A percentile compares a stretch with the other conserved stretches of the same genome.
phyloP scores from a whole-genome alignment of 768 basidiomycete genomes.

The Porphyrellus cyaneotinctus region DNA sequence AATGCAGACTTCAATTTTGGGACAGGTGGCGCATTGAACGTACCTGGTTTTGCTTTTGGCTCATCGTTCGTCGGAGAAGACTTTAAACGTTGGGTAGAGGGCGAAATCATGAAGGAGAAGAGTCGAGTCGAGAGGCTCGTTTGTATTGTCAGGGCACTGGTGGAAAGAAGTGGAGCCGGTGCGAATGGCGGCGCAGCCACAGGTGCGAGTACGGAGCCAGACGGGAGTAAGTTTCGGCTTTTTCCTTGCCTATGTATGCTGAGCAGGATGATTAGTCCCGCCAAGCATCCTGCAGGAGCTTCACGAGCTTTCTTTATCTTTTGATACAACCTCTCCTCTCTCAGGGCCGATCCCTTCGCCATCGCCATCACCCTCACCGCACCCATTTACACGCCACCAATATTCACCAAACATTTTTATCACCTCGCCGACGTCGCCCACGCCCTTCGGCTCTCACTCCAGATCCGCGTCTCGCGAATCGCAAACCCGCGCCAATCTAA shows the following conservation, averaged over 20 bases:
- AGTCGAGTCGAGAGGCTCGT: slow-evolving; percentile 61
- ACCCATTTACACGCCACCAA: slow-evolving; percentile 11
- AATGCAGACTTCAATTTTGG: slow-evolving; percentile 13
- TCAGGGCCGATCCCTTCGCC: slow-evolving; percentile 19
- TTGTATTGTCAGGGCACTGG: slow-evolving; percentile 53
- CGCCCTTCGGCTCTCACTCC: slow-evolving; percentile 23
- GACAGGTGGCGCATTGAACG: slow-evolving; percentile 9
- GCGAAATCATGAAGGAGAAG: slow-evolving; percentile 52
- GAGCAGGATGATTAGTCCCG: slow-evolving; percentile 14
- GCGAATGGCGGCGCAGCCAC: background rate
- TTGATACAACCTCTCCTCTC: slow-evolving; percentile 18
- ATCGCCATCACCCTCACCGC: slow-evolving; percentile 28
- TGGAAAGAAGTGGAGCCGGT: slow-evolving; percentile 44
- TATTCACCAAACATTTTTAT: slow-evolving; percentile 67
- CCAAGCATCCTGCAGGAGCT: slow-evolving; percentile 24
- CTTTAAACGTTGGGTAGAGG: slow-evolving; percentile 29
- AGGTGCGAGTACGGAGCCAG: slow-evolving; percentile 1
- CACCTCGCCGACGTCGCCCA: slow-evolving; percentile 55
- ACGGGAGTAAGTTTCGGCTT: slow-evolving; percentile 11
- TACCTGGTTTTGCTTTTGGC: slow-evolving; percentile 8
- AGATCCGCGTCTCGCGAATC: slow-evolving; percentile 21
- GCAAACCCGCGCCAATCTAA: slow-evolving; percentile 6
- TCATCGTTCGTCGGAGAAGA: slow-evolving; percentile 13
- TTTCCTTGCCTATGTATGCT: background rate
- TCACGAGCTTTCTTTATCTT: slow-evolving; percentile 26